A percentile compares a stretch with the other conserved stretches of the same genome.
Conservation (phyloP, 2,329 filamentous ascomycete species). For the Xylariaceae sp. region DNA sequence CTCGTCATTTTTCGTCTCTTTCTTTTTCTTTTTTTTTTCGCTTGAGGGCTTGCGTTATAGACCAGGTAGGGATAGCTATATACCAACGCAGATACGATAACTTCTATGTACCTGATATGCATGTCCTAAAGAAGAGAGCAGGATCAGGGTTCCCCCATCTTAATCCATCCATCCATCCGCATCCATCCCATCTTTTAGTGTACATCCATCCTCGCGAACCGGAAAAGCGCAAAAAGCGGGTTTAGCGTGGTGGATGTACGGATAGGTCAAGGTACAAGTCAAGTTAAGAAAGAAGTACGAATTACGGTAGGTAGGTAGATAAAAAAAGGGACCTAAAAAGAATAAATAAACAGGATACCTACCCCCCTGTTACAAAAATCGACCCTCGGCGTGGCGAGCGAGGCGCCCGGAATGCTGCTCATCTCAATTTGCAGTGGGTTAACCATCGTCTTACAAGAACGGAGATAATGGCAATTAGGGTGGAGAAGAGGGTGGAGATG, state of each 20-base stretch:
- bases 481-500: constrained; percentile 24
- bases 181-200: too few relatives aligned
- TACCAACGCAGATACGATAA: too few relatives aligned
- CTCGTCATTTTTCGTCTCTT: neutral
- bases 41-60: neutral
- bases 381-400: constrained; percentile 24
- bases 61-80: too few relatives aligned
- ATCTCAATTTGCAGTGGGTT: constrained; percentile 31
- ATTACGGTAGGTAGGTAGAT: neutral
- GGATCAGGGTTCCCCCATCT: too few relatives aligned
- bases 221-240: neutral
- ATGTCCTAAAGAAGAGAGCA: too few relatives aligned
- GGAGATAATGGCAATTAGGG: constrained; percentile 30
- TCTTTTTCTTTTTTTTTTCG: constrained; percentile 18
- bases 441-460: constrained; percentile 27
- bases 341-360: neutral
- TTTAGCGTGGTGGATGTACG: neutral
- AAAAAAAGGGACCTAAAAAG: constrained; percentile 19
- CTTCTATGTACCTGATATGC: too few relatives aligned
- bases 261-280: too few relatives aligned
- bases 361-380: constrained; percentile 21
- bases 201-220: neutral
- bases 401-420: constrained; percentile 28
- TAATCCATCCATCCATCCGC: neutral
- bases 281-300: too few relatives aligned